Percentiles rank a stretch among this genome's conserved stretches.
Evolutionary conservation across 2,329 filamentous ascomycete species (phyloP).

Genomic region (Paecilomyces sp.): DNA sequence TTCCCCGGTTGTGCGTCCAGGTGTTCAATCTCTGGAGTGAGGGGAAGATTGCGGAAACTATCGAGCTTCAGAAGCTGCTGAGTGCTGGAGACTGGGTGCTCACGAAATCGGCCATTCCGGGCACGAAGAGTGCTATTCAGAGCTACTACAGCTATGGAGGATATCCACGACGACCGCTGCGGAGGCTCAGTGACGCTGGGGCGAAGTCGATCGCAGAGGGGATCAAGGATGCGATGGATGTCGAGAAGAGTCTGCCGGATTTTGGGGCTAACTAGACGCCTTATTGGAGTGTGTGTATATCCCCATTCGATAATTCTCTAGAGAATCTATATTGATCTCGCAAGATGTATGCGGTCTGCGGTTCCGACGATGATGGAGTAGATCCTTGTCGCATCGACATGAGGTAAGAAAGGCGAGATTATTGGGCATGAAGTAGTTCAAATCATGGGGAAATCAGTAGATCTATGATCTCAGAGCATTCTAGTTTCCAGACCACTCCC

Average conservation of each 20-base stretch:
- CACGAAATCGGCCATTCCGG: constrained; percentile 75
- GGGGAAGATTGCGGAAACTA: constrained; percentile 69
- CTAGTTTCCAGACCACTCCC: background rate
- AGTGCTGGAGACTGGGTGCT: constrained; percentile 76
- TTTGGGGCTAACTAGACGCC: constrained; percentile 14
- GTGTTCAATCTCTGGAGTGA: constrained; percentile 72
- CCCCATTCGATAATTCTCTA: background rate
- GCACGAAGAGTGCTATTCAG: constrained; percentile 79
- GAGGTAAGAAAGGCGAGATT: too few species aligned
- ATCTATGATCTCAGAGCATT: too few species aligned
- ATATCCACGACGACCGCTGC: constrained; percentile 59
- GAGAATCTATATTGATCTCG: background rate
- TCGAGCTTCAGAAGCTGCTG: constrained; percentile 66
- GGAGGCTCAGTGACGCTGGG: constrained; percentile 23
- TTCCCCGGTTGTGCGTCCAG: constrained; percentile 74
- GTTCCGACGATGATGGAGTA: too few species aligned
- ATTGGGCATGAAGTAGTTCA: too few species aligned
- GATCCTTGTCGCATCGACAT: too few species aligned
- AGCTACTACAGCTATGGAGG: constrained; percentile 79
- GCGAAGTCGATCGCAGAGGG: constrained; percentile 22
- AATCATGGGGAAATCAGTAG: too few species aligned
- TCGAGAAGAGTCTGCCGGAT: constrained; percentile 28
- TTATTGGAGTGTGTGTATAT: background rate
- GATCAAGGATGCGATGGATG: constrained; percentile 28
- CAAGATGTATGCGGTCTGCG: too few species aligned